Evolutionary conservation across 108 stramenopile genomes (phyloP), one percentile per base, ranked within the genome.

Genomic region (Cyclotella distinguenda): DNA sequence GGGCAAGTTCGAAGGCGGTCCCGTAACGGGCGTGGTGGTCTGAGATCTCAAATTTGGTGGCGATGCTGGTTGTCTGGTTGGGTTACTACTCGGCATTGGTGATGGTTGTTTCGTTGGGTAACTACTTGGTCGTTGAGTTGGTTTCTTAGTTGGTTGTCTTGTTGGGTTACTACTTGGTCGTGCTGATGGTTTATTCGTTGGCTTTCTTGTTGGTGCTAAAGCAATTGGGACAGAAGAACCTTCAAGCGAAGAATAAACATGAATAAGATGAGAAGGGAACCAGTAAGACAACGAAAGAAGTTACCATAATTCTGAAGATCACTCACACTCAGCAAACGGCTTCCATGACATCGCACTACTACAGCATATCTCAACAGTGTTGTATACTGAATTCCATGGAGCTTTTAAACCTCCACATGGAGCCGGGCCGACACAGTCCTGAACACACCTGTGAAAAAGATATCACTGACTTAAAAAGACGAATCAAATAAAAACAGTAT

Each of bases 311-410:
- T 6, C 21, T 48, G 18, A 42, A 16, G 5, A 13, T 5, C 31
- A 58, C n/a, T 40, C 28, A 34, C 71, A 72, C 31, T 58, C 53
- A 2, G 13, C 30, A 25, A 64, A 72, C 22, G 71, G 55, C 32
- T 72, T 72, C 63, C 62, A 72, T 26, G 49, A 52, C 49, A 49
- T 50, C n/a, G n/a, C n/a, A 10, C 21, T 64, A 39, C 38, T 35
- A 50, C 64, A 64, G 26, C 64, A 64, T 2, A 39, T 40, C n/a
- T 51, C 30, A 51, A 64, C 64, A 6, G 50, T 18, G 1, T 22
- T n/a, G 15, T 64, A 64, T 10, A 36, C 46, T 26, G 30, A 31
- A n/a, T n/a, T 13, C 64, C 64, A 64, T 2, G 38, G 4, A 27
- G 34, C 22, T 42, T 47, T 35, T 11, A 39, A 23, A 1, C 64